These are phyloP conservation scores for Vigna reflexopilosa DNA, from an alignment of 306 rosid genomes.

Conservation along the genomic window DNA sequence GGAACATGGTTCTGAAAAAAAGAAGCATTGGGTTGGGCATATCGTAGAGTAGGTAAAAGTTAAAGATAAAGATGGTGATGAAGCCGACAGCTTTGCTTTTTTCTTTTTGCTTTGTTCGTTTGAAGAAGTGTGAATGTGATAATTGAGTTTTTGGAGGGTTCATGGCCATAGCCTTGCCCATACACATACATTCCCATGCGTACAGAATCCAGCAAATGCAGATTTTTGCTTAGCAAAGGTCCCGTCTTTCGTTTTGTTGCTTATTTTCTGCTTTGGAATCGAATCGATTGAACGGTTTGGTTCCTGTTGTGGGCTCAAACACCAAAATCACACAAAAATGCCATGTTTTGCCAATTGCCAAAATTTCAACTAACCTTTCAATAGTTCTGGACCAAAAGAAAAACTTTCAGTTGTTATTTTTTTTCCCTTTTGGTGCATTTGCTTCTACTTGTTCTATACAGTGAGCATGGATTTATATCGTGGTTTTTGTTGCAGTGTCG, in stretches of 20 bases:
- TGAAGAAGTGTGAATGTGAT: slow-evolving; percentile 30
- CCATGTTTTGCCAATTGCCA: slow-evolving; percentile 12
- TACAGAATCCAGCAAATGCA: slow-evolving; percentile 43
- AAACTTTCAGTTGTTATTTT: not conserved
- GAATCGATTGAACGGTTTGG: slow-evolving; percentile 3
- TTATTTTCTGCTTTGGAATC: slow-evolving; percentile 23
- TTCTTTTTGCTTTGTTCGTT: slow-evolving; percentile 53
- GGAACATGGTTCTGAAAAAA: slow-evolving; percentile 34
- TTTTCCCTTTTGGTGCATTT: not conserved
- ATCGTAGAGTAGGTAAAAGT: slow-evolving; percentile 52
- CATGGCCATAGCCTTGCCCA: slow-evolving; percentile 24
- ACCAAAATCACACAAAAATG: slow-evolving; percentile 13
- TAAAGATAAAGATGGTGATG: slow-evolving; percentile 68
- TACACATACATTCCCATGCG: slow-evolving; percentile 10
- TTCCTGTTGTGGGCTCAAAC: slow-evolving; percentile 13
- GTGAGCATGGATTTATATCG: not conserved
- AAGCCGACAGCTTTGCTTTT: slow-evolving; percentile 49
- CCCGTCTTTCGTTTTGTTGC: slow-evolving; percentile 30
- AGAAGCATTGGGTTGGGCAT: slow-evolving; percentile 43
- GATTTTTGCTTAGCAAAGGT: slow-evolving; percentile 35
- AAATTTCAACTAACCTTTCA: slow-evolving; percentile 20
- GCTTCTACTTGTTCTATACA: slow-evolving; percentile 12
- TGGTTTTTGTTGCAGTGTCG: not conserved
- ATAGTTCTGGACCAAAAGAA: not conserved
- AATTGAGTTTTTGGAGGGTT: slow-evolving; percentile 37